A percentile compares a stretch with the other conserved stretches of the same genome.
These are phyloP conservation scores for Rhizophagus clarus DNA, from an alignment of 192 early-diverging fungal species.

Conservation along the genomic window DNA sequence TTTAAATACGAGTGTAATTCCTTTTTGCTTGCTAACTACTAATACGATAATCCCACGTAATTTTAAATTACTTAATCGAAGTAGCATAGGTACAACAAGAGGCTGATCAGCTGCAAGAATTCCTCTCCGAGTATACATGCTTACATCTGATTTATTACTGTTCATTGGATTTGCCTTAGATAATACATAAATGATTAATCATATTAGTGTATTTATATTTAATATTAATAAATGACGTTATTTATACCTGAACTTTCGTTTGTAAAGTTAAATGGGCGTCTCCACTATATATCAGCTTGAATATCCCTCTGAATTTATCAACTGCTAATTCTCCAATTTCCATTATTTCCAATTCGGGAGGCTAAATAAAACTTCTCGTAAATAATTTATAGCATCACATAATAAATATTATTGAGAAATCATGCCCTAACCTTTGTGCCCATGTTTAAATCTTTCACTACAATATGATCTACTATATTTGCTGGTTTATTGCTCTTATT, in stretches of 20 bases:
- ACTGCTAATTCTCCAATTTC: constrained; percentile 96
- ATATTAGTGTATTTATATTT: constrained; percentile 9
- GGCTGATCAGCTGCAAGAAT: constrained; percentile 91
- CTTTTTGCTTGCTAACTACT: constrained; percentile 91
- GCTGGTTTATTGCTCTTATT: constrained; percentile 93
- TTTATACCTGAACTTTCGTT: constrained; percentile 87
- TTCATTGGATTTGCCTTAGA: constrained; percentile 78
- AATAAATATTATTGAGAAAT: background rate
- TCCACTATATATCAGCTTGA: constrained; percentile 91
- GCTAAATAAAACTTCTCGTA: constrained; percentile 43
- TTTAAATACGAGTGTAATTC: constrained; percentile 95
- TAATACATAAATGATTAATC: background rate
- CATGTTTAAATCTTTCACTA: constrained; percentile 92
- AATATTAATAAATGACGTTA: background rate
- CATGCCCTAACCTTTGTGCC: constrained; percentile 69
- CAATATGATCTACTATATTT: constrained; percentile 91
- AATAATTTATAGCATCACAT: background rate
- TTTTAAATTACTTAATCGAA: constrained; percentile 87
- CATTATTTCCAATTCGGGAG: constrained; percentile 96
- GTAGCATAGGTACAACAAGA: constrained; percentile 92
- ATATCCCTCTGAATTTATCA: constrained; percentile 94
- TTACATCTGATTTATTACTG: constrained; percentile 56
- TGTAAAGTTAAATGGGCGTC: constrained; percentile 91
- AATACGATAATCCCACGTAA: constrained; percentile 91
- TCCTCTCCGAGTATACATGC: constrained; percentile 63